Base-by-base conservation (phyloP, 106 monocot genomes). In the Dioscorea dumetorum region DNA sequence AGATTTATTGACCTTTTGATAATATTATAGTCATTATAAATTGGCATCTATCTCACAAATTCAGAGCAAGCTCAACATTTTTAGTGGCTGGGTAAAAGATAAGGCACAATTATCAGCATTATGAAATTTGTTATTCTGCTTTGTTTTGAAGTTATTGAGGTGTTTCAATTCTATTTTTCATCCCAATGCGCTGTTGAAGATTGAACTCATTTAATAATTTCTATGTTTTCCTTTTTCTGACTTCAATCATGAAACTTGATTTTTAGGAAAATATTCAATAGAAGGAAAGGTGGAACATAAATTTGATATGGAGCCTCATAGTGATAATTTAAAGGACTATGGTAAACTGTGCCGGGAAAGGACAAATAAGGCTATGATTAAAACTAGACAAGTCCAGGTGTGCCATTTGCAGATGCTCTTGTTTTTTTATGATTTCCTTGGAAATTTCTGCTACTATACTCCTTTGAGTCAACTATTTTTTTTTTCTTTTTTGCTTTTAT, bases 231-330 rank as follows among this genome's bases (percentile, higher is more conserved):
- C 28, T 28, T 28, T 22, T 60, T 62, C 33, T 62, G n/a, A 33
- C 12, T 14, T 62, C 22, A 24, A 7, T 2, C 21, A 59, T 11
- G 59, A 22, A 20, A 64, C 9, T 48, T 49, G 9, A n/a, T 10
- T 18, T 69, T 18, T 70, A 97, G 97, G 91, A 56, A 92, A 74
- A 68, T 80, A 82, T 75, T 63, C 84, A 73, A 24, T 91, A 73
- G 97, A 97, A 82, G 97, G 97, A 35, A 97, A 91, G 63, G 87
- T 97, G 33, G 97, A 92, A 63, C 89, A 92, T 74, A 97, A 97
- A 67, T 97, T 97, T 84, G 97, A 97, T 64, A 97, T 97, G 97
- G 85, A 97, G 51, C 97, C 86, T 50, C 97, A 97, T 72, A 87
- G 87, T 78, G 97, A 97, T 48, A 91, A 92, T 74, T 84, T 89